phyloP scores from a whole-genome alignment of 2,329 filamentous ascomycete species.

The Botryosphaeria dothidea region DNA sequence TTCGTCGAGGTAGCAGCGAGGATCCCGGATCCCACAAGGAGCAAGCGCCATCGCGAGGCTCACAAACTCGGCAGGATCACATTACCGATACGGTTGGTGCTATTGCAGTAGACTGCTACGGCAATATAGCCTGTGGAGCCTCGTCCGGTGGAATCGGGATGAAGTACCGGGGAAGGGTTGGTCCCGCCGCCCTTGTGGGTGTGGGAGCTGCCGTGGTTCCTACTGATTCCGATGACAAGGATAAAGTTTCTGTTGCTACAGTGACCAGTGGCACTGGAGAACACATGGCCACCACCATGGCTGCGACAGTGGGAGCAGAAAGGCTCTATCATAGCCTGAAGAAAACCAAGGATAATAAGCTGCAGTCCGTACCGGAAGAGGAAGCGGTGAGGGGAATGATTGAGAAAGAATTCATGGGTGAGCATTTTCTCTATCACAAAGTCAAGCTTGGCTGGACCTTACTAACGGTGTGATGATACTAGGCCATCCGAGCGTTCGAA shows the following conservation, averaged over 20 bases:
- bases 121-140: conserved; percentile 89
- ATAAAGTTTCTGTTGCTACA: conserved; percentile 71
- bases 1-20: neutral
- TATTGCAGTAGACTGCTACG: conserved; percentile 83
- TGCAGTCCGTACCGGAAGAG: conserved; percentile 71
- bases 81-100: conserved; percentile 95
- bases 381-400: conserved; percentile 78
- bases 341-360: conserved; percentile 58
- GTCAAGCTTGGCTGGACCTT: neutral
- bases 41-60: neutral
- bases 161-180: conserved; percentile 91
- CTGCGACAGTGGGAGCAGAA: conserved; percentile 82
- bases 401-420: conserved; percentile 83
- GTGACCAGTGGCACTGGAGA: conserved; percentile 95
- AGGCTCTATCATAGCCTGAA: conserved; percentile 73
- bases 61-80: conserved; percentile 53
- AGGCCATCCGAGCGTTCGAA: conserved; percentile 77
- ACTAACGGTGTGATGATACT: neutral
- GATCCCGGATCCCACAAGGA: neutral
- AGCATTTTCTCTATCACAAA: neutral
- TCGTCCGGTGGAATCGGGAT: conserved; percentile 98
- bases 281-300: conserved; percentile 95
- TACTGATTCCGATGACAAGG: conserved; percentile 66
- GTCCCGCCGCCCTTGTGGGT: conserved; percentile 89
- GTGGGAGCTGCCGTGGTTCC: conserved; percentile 91